Conservation (phyloP, 306 rosid species). For the Malus sylvestris region DNA sequence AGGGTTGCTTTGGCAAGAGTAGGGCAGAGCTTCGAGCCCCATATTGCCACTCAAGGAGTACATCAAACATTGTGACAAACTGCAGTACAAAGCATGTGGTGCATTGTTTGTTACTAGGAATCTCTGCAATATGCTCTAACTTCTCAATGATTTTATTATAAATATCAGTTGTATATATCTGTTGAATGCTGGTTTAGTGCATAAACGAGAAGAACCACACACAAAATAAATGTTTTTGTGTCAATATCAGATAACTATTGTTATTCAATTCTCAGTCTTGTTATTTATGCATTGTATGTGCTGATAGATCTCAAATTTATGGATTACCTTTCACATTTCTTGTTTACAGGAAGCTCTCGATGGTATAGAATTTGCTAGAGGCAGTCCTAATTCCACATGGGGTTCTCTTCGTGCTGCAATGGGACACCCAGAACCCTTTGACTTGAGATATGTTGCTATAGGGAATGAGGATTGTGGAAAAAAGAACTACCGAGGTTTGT, state of each 20-base stretch:
- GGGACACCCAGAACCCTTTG: slow-evolving; percentile 81
- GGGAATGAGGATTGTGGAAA: slow-evolving; percentile 79
- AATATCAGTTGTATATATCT: not conserved
- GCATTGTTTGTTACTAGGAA: not conserved
- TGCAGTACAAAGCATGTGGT: not conserved
- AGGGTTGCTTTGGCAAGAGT: not conserved
- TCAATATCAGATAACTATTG: not conserved
- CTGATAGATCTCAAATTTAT: not conserved
- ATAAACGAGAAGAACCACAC: not conserved
- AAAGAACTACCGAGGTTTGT: slow-evolving; percentile 53
- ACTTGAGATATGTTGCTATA: slow-evolving; percentile 56
- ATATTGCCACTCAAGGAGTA: not conserved
- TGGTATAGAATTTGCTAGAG: slow-evolving; percentile 84
- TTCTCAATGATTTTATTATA: not conserved
- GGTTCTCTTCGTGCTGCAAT: slow-evolving; percentile 64
- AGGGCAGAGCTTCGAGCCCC: not conserved
- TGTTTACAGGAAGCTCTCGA: slow-evolving; percentile 83
- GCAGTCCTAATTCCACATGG: slow-evolving; percentile 55
- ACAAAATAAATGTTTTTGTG: not conserved
- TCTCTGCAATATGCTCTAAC: not conserved
- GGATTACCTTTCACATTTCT: not conserved
- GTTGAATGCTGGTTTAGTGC: not conserved
- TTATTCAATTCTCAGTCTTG: not conserved
- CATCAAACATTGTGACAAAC: not conserved
- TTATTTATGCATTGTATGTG: not conserved